Percentiles rank a stretch among this genome's conserved stretches.
These are phyloP conservation scores for Gossypioides kirkii DNA, from an alignment of 345 rosid genomes.

Conservation along the genomic window DNA sequence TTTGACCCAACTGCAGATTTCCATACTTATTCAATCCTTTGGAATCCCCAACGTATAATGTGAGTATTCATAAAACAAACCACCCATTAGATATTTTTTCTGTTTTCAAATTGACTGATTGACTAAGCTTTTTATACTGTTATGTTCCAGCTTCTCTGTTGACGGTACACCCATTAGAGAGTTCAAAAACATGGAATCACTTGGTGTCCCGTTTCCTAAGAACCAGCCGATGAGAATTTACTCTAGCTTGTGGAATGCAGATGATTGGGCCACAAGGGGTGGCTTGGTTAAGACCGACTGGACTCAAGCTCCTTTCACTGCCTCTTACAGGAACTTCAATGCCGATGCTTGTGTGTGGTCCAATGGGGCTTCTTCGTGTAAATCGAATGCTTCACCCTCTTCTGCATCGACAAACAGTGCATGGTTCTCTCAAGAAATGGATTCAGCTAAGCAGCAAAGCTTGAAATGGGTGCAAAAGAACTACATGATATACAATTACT, in stretches of 20 bases:
- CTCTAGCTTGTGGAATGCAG: constrained; percentile 16
- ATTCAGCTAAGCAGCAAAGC: background rate
- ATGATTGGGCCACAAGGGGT: constrained; percentile 14
- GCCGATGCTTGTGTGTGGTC: constrained; percentile 34
- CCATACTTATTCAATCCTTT: constrained; percentile 12
- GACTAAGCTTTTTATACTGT: background rate
- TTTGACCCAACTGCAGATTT: constrained; percentile 9
- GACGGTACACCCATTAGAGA: constrained; percentile 12
- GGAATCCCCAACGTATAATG: constrained; percentile 12
- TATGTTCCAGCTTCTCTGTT: constrained; percentile 7
- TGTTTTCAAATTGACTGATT: background rate
- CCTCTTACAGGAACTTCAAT: constrained; percentile 13
- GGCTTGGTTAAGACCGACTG: constrained; percentile 13
- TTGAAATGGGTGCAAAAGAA: constrained; percentile 22
- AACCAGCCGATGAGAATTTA: constrained; percentile 6
- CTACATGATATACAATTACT: constrained; percentile 34
- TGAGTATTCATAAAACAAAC: background rate
- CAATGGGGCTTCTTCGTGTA: constrained; percentile 29
- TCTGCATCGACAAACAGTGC: background rate
- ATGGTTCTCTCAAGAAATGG: constrained; percentile 26
- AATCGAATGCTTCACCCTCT: constrained; percentile 7
- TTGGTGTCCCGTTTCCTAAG: constrained; percentile 9
- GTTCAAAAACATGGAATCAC: constrained; percentile 10
- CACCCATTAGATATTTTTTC: background rate
- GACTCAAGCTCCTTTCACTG: constrained; percentile 9